These are phyloP conservation scores for Fusarium fujikuroi DNA, from an alignment of 2,329 filamentous ascomycete genomes.

Conservation along the genomic window DNA sequence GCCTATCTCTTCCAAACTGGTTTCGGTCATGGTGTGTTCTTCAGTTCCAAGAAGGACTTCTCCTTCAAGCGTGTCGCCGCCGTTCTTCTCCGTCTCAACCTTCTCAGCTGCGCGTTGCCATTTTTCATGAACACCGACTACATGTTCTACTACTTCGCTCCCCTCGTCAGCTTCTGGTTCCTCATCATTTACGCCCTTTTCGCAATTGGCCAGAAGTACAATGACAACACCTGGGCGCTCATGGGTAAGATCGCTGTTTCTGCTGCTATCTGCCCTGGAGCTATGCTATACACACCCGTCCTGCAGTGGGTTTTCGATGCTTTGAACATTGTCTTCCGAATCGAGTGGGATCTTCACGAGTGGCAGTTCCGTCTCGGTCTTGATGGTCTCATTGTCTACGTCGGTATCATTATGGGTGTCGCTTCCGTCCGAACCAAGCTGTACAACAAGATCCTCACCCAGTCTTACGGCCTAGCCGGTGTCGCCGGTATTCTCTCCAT, in stretches of 20 bases:
- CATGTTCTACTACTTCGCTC: conserved; percentile 65
- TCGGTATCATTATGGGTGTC: conserved; percentile 61
- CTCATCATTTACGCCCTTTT: conserved; percentile 65
- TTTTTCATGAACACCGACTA: conserved; percentile 66
- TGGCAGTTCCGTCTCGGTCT: conserved; percentile 62
- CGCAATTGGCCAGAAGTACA: conserved; percentile 53
- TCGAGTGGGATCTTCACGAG: conserved; percentile 60
- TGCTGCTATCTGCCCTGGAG: conserved; percentile 53
- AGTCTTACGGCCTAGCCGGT: conserved; percentile 33
- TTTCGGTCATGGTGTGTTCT: conserved; percentile 69
- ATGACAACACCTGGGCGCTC: conserved; percentile 56
- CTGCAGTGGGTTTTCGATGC: conserved; percentile 39
- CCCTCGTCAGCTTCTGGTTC: conserved; percentile 71
- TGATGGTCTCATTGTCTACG: conserved; percentile 66
- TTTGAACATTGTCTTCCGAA: conserved; percentile 55
- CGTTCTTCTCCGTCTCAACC: conserved; percentile 67
- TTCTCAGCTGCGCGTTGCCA: conserved; percentile 63
- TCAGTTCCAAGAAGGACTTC: conserved; percentile 66
- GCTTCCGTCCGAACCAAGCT: conserved; percentile 31
- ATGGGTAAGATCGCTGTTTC: conserved; percentile 58
- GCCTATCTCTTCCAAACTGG: conserved; percentile 71
- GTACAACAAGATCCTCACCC: conserved; percentile 36
- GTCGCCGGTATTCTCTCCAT: conserved; percentile 33
- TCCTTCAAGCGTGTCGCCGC: conserved; percentile 61
- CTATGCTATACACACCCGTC: conserved; percentile 31